Evolutionary conservation across 495 filamentous ascomycete species (phyloP).

Genomic region (Podospora bellae-mahoneyi): DNA sequence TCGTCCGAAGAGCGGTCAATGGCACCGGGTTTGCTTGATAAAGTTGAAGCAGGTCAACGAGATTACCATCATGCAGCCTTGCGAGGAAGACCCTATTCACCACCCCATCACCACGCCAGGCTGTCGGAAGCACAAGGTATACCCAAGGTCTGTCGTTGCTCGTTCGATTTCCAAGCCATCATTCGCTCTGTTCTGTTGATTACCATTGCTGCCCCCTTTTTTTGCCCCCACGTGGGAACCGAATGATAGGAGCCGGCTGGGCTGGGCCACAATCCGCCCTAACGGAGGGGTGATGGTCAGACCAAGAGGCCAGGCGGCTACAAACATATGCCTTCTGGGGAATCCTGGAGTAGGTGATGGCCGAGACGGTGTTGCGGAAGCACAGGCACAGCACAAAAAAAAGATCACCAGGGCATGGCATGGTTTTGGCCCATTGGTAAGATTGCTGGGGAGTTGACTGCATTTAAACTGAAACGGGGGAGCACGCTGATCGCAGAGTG

Average conservation of each 20-base stretch:
- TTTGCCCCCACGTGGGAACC: neutral
- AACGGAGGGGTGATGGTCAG: neutral
- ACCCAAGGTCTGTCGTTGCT: neutral
- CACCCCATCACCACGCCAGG: neutral
- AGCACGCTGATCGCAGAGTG: neutral
- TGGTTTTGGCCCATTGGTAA: conserved; percentile 2
- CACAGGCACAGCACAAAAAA: neutral
- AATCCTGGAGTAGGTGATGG: neutral
- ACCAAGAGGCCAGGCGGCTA: conserved; percentile 2
- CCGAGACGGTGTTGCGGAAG: neutral
- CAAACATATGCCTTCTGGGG: conserved; percentile 5
- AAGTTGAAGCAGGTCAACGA: neutral
- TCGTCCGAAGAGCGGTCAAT: conserved; percentile 16
- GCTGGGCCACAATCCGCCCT: neutral
- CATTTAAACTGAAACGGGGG: conserved; percentile 7
- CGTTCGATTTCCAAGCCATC: neutral
- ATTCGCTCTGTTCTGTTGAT: neutral
- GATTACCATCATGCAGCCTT: neutral
- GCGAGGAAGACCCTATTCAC: neutral
- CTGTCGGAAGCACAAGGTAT: neutral
- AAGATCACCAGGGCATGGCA: neutral
- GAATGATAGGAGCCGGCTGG: too few relatives aligned
- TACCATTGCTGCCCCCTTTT: neutral
- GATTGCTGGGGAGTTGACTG: conserved; percentile 7
- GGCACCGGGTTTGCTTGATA: conserved; percentile 2